Base-by-base conservation (phyloP, 2,329 filamentous ascomycete genomes). In the Diaporthe nobilis region DNA sequence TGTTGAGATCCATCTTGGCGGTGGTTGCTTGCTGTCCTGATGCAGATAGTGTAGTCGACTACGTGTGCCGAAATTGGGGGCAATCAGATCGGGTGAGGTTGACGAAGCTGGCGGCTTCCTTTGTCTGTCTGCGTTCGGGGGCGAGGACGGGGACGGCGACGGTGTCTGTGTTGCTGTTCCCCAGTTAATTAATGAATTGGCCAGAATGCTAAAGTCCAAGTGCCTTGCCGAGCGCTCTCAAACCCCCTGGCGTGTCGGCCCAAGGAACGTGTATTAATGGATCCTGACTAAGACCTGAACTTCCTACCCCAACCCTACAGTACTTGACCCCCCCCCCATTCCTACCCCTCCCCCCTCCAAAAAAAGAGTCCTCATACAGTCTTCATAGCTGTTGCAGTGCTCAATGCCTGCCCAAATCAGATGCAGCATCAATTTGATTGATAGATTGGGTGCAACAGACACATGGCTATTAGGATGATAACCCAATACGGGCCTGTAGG, bases 1-100 rank as follows among this genome's bases (percentile, higher is more conserved):
- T 94, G 86, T 93, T 93, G 84, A 97, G 90, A 89, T 98, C 95
- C 95, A 98, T 98, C 81, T 83, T 87, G 85, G 78, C 77, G 57
- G 49, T 58, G 57, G 49, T 58, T 73, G 68, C 25, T 58, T 55
- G 58, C 65, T 71, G 31, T 63, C 13, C 58, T 25, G 37, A 42
- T 65, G 34, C 58, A 65, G 28, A 53, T 17, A 53, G 34, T 34
- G 42, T 12, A 20, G 60, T 53, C 55, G 39, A 55, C 10, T 67
- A 53, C 9, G 25, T 28, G 13, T 63, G 34, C 47, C n/a, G 25
- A 37, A 13, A 17, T 58, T 22, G 47, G 28, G 55, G 51, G 44
- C 51, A 70, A 25, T 67, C 17, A 53, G 71, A 51, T 49, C 44
- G 58, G 49, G 25, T 37, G 53, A 55, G 42, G 51, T 25, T 31